Evolutionary conservation across 306 rosid genomes (phyloP).

Genomic region (Pachyrhizus erosus): DNA sequence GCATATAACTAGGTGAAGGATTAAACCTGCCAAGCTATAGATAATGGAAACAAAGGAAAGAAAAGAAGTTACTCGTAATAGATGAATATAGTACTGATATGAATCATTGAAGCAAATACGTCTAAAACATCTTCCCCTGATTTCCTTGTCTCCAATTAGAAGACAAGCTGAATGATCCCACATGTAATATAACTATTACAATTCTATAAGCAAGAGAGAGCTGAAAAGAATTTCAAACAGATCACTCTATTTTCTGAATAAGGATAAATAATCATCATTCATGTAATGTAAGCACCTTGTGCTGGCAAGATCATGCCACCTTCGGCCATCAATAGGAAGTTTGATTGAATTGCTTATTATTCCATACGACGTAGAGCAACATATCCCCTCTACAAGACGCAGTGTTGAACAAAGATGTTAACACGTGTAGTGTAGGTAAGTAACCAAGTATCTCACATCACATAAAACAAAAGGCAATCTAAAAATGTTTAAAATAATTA

Average conservation of each 20-base stretch:
- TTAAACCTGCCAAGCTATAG: constrained; percentile 7
- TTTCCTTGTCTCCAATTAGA: too few relatives aligned
- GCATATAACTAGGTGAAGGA: neutral
- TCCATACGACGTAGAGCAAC: constrained; percentile 61
- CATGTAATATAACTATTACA: neutral
- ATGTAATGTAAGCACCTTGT: constrained; percentile 53
- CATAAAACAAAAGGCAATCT: constrained; percentile 9
- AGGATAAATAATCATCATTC: constrained; percentile 31
- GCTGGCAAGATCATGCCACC: constrained; percentile 54
- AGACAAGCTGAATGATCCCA: too few relatives aligned
- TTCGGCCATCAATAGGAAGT: constrained; percentile 62
- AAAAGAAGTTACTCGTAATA: neutral
- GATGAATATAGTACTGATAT: constrained; percentile 14
- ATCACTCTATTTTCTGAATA: too few relatives aligned
- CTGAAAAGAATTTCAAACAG: too few relatives aligned
- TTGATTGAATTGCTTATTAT: constrained; percentile 57
- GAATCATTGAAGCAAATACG: constrained; percentile 9
- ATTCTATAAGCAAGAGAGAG: constrained; percentile 23
- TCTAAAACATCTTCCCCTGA: constrained; percentile 15
- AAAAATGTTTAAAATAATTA: neutral
- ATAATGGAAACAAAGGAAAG: too few relatives aligned
- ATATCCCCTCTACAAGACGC: constrained; percentile 66
- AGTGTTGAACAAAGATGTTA: constrained; percentile 29
- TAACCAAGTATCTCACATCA: neutral
- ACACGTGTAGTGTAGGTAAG: neutral